Evolutionary conservation across 768 basidiomycete genomes (phyloP).

Genomic region (Lentinula detonsa): DNA sequence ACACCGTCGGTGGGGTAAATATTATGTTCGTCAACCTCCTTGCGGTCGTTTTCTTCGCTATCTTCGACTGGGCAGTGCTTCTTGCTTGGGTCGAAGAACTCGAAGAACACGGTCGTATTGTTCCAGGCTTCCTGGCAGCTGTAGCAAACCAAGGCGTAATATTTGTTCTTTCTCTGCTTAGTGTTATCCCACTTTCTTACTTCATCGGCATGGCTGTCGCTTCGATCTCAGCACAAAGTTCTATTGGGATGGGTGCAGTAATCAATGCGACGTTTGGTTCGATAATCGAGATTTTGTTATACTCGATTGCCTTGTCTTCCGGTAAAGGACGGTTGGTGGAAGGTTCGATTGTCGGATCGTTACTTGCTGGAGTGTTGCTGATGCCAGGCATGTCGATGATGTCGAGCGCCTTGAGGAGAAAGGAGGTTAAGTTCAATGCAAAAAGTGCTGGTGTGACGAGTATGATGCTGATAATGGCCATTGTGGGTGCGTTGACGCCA

Average conservation of each 20-base stretch:
- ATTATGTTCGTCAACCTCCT: slow-evolving; percentile 96
- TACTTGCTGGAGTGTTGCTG: slow-evolving; percentile 90
- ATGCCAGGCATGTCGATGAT: slow-evolving; percentile 99
- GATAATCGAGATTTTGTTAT: slow-evolving; percentile 96
- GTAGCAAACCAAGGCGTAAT: slow-evolving; percentile 73
- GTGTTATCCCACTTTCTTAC: slow-evolving; percentile 95
- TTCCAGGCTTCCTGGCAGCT: slow-evolving; percentile 61
- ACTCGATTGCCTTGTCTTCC: slow-evolving; percentile 83
- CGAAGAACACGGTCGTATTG: slow-evolving; percentile 44
- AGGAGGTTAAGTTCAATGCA: slow-evolving; percentile 99
- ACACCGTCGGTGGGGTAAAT: slow-evolving; percentile 97
- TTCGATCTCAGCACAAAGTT: slow-evolving; percentile 96
- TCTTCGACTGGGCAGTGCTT: slow-evolving; percentile 86
- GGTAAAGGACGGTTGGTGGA: slow-evolving; percentile 93
- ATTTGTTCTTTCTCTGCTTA: slow-evolving; percentile 78
- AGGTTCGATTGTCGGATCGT: slow-evolving; percentile 91
- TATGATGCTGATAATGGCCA: slow-evolving; percentile 99
- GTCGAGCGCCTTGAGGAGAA: slow-evolving; percentile 79
- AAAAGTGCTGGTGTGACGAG: slow-evolving; percentile 98
- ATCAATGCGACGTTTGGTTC: slow-evolving; percentile 99
- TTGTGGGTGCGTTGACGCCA: slow-evolving; percentile 92
- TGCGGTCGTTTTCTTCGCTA: slow-evolving; percentile 91
- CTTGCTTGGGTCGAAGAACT: slow-evolving; percentile 62
- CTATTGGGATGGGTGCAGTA: slow-evolving; percentile 98
- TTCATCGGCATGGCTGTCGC: slow-evolving; percentile 99